phyloP scores from a whole-genome alignment of 768 basidiomycete species.

The Auricularia auricula-judae region DNA sequence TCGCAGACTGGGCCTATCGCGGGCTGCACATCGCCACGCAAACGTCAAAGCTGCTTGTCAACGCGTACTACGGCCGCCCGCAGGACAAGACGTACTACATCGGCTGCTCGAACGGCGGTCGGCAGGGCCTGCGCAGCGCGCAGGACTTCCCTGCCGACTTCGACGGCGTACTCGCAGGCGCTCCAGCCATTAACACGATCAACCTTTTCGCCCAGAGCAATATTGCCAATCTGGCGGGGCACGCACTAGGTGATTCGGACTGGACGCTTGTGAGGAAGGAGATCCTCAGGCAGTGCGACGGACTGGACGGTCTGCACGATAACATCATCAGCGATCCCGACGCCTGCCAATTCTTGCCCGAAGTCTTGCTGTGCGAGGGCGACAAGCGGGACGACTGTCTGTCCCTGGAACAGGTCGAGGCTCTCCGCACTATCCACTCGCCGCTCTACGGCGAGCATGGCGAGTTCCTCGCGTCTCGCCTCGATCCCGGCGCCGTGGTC shows the following conservation, averaged over 20 bases:
- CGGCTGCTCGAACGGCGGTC: too few relatives aligned
- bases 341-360: neutral
- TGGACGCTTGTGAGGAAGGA: neutral
- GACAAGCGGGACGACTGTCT: neutral
- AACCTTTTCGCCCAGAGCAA: neutral
- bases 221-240: neutral
- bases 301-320: neutral
- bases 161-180: neutral
- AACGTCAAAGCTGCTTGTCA: neutral
- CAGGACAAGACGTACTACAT: neutral
- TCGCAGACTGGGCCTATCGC: neutral
- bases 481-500: neutral
- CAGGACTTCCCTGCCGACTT: too few relatives aligned
- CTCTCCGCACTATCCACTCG: neutral
- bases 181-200: neutral
- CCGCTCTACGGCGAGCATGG: neutral
- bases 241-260: neutral
- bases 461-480: neutral
- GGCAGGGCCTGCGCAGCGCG: too few relatives aligned
- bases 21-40: neutral
- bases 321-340: neutral
- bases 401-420: neutral
- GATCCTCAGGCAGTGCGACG: too few relatives aligned
- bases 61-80: neutral
- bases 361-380: neutral